Conservation (phyloP, 192 early-diverging fungal genomes). For the Lobosporangium transversale region DNA sequence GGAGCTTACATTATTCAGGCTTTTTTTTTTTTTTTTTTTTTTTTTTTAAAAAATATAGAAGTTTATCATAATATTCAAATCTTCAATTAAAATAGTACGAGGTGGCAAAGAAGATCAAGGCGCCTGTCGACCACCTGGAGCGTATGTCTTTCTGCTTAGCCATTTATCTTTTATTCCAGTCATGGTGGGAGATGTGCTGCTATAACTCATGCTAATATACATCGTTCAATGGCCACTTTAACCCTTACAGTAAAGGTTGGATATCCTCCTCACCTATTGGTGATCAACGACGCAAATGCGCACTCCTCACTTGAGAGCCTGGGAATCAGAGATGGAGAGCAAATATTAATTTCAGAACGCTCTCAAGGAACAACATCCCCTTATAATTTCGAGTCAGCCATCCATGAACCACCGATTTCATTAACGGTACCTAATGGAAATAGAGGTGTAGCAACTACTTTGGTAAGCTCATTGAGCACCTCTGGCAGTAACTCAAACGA, state of each 20-base stretch:
- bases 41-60: background rate
- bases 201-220: no score
- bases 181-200: no score
- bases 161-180: no score
- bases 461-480: no score
- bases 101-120: conserved; percentile 24
- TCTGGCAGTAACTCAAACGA: no score
- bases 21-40: background rate
- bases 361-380: conserved; percentile 3
- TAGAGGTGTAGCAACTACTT: no score
- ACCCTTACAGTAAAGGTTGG: conserved; percentile 45
- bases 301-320: conserved; percentile 15
- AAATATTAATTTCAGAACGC: conserved; percentile 40
- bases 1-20: background rate
- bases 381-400: conserved; percentile 5
- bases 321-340: conserved; percentile 49
- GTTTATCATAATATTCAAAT: background rate
- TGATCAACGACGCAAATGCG: conserved; percentile 13
- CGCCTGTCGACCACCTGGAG: conserved; percentile 13
- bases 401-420: no score
- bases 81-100: conserved; percentile 10
- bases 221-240: no score
- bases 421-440: no score
- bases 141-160: conserved; percentile 18
- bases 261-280: conserved; percentile 38